These are phyloP conservation scores for Trichoderma sp. DNA, from an alignment of 2,329 filamentous ascomycete genomes.

Conservation along the genomic window DNA sequence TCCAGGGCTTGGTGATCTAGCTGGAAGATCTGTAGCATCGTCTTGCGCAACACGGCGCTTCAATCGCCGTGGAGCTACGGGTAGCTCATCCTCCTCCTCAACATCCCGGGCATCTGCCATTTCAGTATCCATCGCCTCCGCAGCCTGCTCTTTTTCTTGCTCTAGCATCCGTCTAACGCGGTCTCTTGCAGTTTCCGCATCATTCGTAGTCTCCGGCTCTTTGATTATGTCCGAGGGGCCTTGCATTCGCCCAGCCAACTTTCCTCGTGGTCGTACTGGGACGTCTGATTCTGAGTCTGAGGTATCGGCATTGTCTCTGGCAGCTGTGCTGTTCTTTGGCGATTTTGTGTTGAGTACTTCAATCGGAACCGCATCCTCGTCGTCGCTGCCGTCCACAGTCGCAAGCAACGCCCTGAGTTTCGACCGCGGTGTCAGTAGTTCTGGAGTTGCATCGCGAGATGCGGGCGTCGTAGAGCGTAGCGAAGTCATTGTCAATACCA, in stretches of 20 bases:
- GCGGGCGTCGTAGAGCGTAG: constrained; percentile 45
- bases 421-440: constrained; percentile 49
- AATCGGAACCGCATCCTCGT: constrained; percentile 35
- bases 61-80: constrained; percentile 41
- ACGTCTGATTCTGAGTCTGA: constrained; percentile 43
- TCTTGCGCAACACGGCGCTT: constrained; percentile 36
- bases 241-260: constrained; percentile 63
- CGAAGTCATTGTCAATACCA: constrained; percentile 45
- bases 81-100: constrained; percentile 42
- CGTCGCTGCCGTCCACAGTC: constrained; percentile 49
- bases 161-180: constrained; percentile 45
- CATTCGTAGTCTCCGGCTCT: constrained; percentile 17
- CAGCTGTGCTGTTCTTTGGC: constrained; percentile 4
- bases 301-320: constrained; percentile 37
- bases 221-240: constrained; percentile 29
- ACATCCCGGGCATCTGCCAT: constrained; percentile 32
- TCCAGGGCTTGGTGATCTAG: constrained; percentile 40
- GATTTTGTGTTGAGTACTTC: constrained; percentile 16
- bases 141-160: constrained; percentile 27
- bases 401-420: constrained; percentile 56
- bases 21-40: constrained; percentile 18
- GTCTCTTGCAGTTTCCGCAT: constrained; percentile 36
- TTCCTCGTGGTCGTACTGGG: constrained; percentile 54
- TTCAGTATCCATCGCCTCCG: constrained; percentile 28
- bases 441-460: constrained; percentile 41